Base-by-base conservation (phyloP, 306 rosid species). In the Cyclanthera cordifolia region DNA sequence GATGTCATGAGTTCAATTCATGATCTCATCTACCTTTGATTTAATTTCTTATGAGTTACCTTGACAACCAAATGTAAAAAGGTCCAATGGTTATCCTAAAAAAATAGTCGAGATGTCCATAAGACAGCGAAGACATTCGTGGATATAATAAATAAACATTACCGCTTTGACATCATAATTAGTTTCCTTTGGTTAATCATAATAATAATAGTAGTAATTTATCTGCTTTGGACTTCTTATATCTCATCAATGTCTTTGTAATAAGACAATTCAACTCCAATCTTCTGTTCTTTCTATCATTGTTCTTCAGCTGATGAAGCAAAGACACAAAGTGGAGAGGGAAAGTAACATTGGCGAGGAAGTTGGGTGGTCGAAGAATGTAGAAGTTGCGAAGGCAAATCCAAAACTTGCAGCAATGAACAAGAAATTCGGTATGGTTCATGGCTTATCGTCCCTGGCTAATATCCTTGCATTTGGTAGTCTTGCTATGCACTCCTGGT, bases 381-480 rank as follows among this genome's bases (percentile, higher is more conserved):
- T 88, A 72, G 89, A 90, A 77, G 97, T 86, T 47, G 97, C 99
- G 24, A 88, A 90, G 77, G 78, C 39, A 74, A 88, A 94, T 67
- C 96, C 99, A 28, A 85, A 90, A 81, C 96, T 94, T 53, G 87
- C 88, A 55, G 95, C 96, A 55, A 90, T 94, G 95, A 90, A 94
- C 71, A 94, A 94, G 91, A 94, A 90, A 73, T 94, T 94, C 19
- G 99, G 99, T 71, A 90, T 94, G 99, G 85, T 94, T 82, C 99
- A 94, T 67, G 99, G 99, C 39, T 74, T 94, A 53, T 94, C 99
- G 54, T 90, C 99, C 37, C 96, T 94, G 21, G 97, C 99, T 21
- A 94, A 94, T 77, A 90, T 94, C 77, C 70, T 94, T 86, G 76
- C 99, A 12, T 90, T 90, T 76, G 97, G 99, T 27, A 74, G 96